Evolutionary conservation across 306 rosid genomes (phyloP).

Genomic region (Quercus dentata): DNA sequence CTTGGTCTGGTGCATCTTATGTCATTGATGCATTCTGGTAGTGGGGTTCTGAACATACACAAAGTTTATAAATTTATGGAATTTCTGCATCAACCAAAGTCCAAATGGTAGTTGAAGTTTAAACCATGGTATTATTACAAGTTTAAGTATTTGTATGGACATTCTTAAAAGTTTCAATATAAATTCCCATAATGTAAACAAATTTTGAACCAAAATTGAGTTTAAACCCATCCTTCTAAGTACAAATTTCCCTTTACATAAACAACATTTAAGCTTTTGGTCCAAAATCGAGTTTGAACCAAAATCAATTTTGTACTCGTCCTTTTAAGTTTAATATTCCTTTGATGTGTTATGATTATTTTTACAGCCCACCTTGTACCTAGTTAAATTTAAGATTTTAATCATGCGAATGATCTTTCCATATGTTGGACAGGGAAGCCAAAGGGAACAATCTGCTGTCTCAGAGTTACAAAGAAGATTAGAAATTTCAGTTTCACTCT

Average conservation of each 20-base stretch:
- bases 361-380: no score
- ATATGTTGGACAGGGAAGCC: conserved; percentile 47
- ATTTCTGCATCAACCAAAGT: not conserved
- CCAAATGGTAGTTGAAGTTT: not conserved
- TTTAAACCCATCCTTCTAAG: not conserved
- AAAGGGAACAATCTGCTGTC: conserved; percentile 51
- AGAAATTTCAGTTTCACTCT: conserved; percentile 61
- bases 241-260: not conserved
- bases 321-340: not conserved
- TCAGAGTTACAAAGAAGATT: conserved; percentile 61
- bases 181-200: not conserved
- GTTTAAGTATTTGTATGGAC: not conserved
- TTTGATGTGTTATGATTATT: not conserved
- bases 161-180: not conserved
- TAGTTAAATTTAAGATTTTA: not conserved
- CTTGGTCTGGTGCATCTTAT: not conserved
- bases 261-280: no score
- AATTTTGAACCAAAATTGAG: not conserved
- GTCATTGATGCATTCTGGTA: not conserved
- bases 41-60: not conserved
- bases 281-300: not conserved
- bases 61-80: not conserved
- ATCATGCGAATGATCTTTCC: not conserved
- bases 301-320: not conserved
- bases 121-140: not conserved